phyloP scores from a whole-genome alignment of 345 rosid species.

The Hibiscus trionum region DNA sequence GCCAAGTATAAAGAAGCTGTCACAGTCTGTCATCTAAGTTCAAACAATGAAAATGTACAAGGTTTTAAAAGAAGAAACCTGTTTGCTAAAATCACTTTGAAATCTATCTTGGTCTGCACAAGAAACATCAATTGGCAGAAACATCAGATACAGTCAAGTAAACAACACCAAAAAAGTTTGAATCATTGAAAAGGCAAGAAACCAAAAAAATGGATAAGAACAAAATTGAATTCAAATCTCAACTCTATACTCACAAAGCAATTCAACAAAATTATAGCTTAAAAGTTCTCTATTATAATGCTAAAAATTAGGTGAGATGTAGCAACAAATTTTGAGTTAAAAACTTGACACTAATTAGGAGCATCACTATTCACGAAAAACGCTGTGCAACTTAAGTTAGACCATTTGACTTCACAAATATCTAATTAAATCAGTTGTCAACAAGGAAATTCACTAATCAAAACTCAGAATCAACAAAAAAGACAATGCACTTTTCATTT shows the following conservation, averaged over 20 bases:
- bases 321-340: background rate
- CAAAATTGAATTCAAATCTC: background rate
- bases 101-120: constrained; percentile 43
- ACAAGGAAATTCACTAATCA: background rate
- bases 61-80: constrained; percentile 28
- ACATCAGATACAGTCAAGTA: constrained; percentile 3
- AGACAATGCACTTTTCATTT: background rate
- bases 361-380: background rate
- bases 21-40: background rate
- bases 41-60: constrained; percentile 2
- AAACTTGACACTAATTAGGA: background rate
- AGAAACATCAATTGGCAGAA: constrained; percentile 9
- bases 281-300: background rate
- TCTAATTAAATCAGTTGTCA: background rate
- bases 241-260: background rate
- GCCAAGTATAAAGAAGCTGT: background rate
- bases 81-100: constrained; percentile 29
- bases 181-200: background rate
- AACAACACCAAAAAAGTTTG: background rate
- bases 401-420: background rate
- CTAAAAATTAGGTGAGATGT: background rate
- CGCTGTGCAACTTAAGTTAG: background rate
- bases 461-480: background rate
- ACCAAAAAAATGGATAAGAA: background rate
- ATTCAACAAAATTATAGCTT: background rate